phyloP scores from a whole-genome alignment of 768 basidiomycete genomes.

The Heimioporus sp. region DNA sequence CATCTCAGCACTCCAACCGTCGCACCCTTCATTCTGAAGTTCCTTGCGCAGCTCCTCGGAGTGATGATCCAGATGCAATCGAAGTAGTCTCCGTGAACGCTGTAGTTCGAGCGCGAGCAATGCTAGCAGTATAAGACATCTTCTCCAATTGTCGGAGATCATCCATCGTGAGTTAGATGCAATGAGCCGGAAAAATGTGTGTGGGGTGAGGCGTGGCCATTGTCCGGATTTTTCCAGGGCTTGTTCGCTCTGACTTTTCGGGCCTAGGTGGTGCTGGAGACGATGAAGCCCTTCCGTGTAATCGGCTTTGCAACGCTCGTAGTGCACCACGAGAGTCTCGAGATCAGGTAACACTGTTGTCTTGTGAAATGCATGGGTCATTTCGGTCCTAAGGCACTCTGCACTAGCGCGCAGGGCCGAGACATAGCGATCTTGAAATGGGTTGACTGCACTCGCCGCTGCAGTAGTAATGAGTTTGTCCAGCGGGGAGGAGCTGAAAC shows the following conservation, averaged over 20 bases:
- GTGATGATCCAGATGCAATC: slow-evolving; percentile 17
- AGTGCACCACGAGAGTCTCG: slow-evolving; percentile 8
- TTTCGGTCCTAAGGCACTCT: slow-evolving; percentile 1
- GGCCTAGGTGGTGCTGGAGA: slow-evolving; percentile 10
- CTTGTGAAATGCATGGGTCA: background rate
- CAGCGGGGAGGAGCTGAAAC: background rate
- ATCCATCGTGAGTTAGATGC: slow-evolving; percentile 18
- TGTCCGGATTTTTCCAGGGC: slow-evolving; percentile 22
- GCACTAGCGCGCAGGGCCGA: background rate
- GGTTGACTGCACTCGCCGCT: background rate
- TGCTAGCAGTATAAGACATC: slow-evolving; percentile 28
- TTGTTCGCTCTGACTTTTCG: slow-evolving; percentile 16
- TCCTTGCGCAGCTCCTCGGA: slow-evolving; percentile 32
- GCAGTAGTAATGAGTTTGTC: background rate
- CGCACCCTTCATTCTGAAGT: slow-evolving; percentile 21
- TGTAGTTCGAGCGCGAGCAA: slow-evolving; percentile 33
- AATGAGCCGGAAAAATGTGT: slow-evolving; percentile 30
- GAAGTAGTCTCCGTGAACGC: slow-evolving; percentile 36
- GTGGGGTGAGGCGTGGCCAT: slow-evolving; percentile 39
- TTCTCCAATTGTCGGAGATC: slow-evolving; percentile 29
- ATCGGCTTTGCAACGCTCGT: slow-evolving; percentile 3
- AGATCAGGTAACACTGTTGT: background rate
- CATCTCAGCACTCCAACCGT: slow-evolving; percentile 10
- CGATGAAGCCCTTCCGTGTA: background rate
- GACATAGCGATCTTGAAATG: background rate